Base-by-base conservation (phyloP, 208 protist genomes). In the Leptomonas pyrrhocoris region DNA sequence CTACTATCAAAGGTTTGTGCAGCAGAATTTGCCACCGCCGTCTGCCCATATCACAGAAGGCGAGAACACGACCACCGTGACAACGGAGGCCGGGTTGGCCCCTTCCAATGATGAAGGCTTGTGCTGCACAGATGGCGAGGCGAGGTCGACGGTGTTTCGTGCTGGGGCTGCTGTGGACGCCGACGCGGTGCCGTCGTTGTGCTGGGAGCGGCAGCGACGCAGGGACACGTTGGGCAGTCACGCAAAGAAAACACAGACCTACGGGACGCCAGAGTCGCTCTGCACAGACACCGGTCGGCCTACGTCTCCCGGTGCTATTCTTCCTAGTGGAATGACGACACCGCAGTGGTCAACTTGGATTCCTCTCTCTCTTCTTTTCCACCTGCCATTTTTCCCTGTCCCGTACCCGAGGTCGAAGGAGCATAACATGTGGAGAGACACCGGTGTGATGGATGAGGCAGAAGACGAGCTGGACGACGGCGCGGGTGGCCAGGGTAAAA, bases 361-460 rank as follows among this genome's bases (percentile, higher is more conserved):
- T 7, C 67, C 68, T 15, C 9, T 67, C 19, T 18, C 11, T 3
- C 67, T 84, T n/a, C 25, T 80, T 12, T 5, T 2, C 7, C 63
- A 68, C 43, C 42, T 84, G 23, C 79, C 79, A 3, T 84, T 77
- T 42, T 80, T 84, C 42, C 68, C 79, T 11, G 55, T 71, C 15
- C 74, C 79, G 42, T 53, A 46, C 21, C 62, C 68, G 9, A 23
- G 11, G 12, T 23, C 11, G 28, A 42, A 34, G 30, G 6, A 34
- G 15, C 7, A 7, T 15, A 28, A 23, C 19, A 25, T 5, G 2
- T 36, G 15, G 42, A 25, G 28, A 25, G 21, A 30, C 23, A 21
- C 8, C 0, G 42, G 8, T 21, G 27, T 42, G 31, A 38, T 25
- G n/a, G 31, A 25, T 5, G 53, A 58, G 6, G 53, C 36, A 1